These are phyloP conservation scores for Lactifluus subvellereus DNA, from an alignment of 768 basidiomycete genomes.

Conservation along the genomic window DNA sequence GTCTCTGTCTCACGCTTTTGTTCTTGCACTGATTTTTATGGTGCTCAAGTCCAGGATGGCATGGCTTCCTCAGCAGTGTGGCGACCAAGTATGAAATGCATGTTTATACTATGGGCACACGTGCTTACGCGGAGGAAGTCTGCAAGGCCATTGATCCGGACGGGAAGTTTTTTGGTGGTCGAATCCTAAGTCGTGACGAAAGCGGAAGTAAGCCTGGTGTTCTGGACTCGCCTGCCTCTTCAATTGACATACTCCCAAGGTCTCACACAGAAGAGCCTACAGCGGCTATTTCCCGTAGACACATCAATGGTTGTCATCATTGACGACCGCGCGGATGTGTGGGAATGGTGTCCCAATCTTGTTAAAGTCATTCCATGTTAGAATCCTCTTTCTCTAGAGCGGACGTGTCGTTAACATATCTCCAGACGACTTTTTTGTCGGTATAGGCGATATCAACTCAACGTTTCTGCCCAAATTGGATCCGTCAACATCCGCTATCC, in stretches of 20 bases:
- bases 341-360: slow-evolving; percentile 96
- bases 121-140: slow-evolving; percentile 93
- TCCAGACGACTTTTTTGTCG: slow-evolving; percentile 94
- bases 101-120: slow-evolving; percentile 99
- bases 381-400: slow-evolving; percentile 29
- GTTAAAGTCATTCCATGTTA: slow-evolving; percentile 94
- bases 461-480: slow-evolving; percentile 82
- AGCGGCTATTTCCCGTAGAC: slow-evolving; percentile 92
- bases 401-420: slow-evolving; percentile 23
- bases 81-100: slow-evolving; percentile 93
- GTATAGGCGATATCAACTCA: slow-evolving; percentile 98
- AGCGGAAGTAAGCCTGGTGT: slow-evolving; percentile 72
- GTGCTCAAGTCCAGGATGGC: slow-evolving; percentile 65
- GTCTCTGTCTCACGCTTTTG: slow-evolving; percentile 26
- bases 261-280: slow-evolving; percentile 78
- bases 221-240: neutral
- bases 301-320: slow-evolving; percentile 99
- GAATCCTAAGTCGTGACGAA: slow-evolving; percentile 90
- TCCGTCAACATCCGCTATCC: slow-evolving; percentile 40
- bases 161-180: slow-evolving; percentile 75
- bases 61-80: slow-evolving; percentile 65
- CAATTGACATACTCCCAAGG: slow-evolving; percentile 7
- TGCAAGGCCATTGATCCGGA: slow-evolving; percentile 92
- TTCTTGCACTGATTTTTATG: slow-evolving; percentile 17
- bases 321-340: slow-evolving; percentile 96